These are phyloP conservation scores for Aspergillus novoparasiticus DNA, from an alignment of 2,329 filamentous ascomycete species.

Conservation along the genomic window DNA sequence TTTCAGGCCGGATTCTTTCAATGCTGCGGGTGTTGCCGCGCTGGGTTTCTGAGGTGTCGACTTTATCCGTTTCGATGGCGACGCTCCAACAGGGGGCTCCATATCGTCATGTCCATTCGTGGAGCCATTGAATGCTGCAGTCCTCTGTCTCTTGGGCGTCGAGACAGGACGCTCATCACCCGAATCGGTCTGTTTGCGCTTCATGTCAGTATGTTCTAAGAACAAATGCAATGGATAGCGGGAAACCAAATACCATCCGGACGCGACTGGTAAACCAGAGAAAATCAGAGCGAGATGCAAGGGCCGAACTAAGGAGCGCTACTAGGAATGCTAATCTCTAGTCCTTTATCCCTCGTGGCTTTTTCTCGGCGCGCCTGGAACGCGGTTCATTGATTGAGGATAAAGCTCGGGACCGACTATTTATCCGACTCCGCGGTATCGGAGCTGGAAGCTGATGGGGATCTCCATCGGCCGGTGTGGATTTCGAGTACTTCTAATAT, in stretches of 20 bases:
- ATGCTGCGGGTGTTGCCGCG: conserved; percentile 27
- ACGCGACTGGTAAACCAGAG: conserved; percentile 7
- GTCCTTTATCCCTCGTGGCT: conserved; percentile 10
- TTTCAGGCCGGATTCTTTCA: conserved; percentile 39
- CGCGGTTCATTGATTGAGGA: conserved; percentile 5
- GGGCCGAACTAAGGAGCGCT: conserved; percentile 17
- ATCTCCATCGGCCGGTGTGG: not conserved
- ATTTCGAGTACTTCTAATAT: not conserved
- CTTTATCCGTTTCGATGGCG: conserved; percentile 30
- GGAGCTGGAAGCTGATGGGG: conserved; percentile 13
- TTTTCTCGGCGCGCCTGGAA: conserved; percentile 24
- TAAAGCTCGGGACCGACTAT: conserved; percentile 23
- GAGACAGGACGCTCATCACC: conserved; percentile 38
- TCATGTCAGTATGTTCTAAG: conserved; percentile 36
- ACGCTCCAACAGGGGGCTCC: conserved; percentile 27
- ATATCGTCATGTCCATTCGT: conserved; percentile 29
- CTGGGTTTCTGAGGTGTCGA: conserved; percentile 37
- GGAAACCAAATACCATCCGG: conserved; percentile 35
- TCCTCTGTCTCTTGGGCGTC: conserved; percentile 44
- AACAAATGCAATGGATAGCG: conserved; percentile 16
- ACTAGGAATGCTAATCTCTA: conserved; percentile 18
- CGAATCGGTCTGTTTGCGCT: conserved; percentile 45
- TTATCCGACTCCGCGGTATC: conserved; percentile 38
- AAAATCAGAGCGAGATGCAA: conserved; percentile 24
- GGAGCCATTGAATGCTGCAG: conserved; percentile 27